phyloP scores from a whole-genome alignment of 495 filamentous ascomycete genomes.

The Neurospora sp. region DNA sequence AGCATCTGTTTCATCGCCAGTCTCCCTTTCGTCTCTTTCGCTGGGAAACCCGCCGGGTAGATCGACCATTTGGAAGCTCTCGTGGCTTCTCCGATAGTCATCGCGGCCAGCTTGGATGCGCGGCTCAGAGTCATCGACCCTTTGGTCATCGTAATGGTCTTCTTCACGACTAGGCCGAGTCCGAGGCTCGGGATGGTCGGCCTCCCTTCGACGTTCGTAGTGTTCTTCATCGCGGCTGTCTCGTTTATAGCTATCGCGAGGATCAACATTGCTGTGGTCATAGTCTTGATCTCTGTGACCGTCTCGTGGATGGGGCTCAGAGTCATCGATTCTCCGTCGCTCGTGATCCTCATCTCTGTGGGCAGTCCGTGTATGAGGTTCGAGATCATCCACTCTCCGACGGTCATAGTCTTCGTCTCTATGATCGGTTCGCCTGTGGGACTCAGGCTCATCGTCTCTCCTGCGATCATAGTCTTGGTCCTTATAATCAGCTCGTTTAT shows the following conservation, averaged over 20 bases:
- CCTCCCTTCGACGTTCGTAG: conserved; percentile 12
- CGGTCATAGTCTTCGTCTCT: conserved; percentile 13
- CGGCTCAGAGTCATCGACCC: neutral
- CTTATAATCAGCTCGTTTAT: neutral
- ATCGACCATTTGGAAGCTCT: neutral
- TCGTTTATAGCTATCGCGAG: neutral
- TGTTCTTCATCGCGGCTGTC: neutral
- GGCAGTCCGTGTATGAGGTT: conserved; percentile 4
- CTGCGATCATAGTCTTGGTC: conserved; percentile 2
- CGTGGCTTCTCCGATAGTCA: neutral
- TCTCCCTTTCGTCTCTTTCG: neutral
- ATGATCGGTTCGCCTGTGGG: neutral
- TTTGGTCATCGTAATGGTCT: neutral
- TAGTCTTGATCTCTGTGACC: conserved; percentile 6
- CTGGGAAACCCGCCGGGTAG: neutral
- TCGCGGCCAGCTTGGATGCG: neutral
- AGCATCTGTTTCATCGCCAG: neutral
- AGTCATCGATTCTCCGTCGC: conserved; percentile 4
- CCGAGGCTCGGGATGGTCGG: neutral
- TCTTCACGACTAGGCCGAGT: neutral
- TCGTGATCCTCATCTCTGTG: conserved; percentile 6
- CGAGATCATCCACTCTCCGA: conserved; percentile 14
- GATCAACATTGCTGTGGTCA: neutral
- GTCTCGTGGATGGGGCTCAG: conserved; percentile 12
- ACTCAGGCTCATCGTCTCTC: neutral